Evolutionary conservation across 495 filamentous ascomycete species (phyloP), one percentile per base, ranked within the genome.

Genomic region (Bathelium albidoporum): DNA sequence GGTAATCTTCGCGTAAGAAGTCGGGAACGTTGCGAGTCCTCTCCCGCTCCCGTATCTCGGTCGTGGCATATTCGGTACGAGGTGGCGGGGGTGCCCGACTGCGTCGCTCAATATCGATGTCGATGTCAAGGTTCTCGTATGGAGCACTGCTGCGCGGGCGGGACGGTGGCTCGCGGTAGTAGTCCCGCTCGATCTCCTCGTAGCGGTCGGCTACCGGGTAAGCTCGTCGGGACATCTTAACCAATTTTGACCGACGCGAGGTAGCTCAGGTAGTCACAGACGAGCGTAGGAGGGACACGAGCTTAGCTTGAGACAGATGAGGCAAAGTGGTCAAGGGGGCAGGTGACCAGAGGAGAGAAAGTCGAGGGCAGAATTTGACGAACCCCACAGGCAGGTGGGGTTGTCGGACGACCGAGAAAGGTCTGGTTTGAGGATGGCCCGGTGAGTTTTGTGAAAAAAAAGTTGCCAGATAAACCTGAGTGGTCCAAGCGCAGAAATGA

Each of bases 1-100:
- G 77, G 64, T 82, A 82, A 64, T 83, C 82, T 12, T 83, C 80
- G 59, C 77, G 75, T 16, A 84, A 68, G 66, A 84, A 84, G 12
- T 82, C 81, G 34, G 80, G 81, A n/a, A 74, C 70, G 29, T 71
- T 67, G 16, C 73, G 74, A 26, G 71, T 72, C 16, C 71, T 67
- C 29, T 71, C 75, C 65, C 68, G 45, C 65, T 60, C 59, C 65
- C 68, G 34, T 61, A 65, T 36, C 65, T 65, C 49, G 41, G n/a
- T 32, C 62, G 73, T 72, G 58, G 74, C 66, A 59, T 69, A 64
- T 39, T 55, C 64, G 65, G 61, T 60, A 69, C 34, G 26, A 58
- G 55, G 28, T 32, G 65, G 26, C 18, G 62, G 22, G 18, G 45
- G 55, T 59, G 65, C 58, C n/a, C 63, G 62, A 28, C 62, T 52